These are phyloP conservation scores for Quercus cerris DNA, from an alignment of 306 rosid species.

Conservation along the genomic window DNA sequence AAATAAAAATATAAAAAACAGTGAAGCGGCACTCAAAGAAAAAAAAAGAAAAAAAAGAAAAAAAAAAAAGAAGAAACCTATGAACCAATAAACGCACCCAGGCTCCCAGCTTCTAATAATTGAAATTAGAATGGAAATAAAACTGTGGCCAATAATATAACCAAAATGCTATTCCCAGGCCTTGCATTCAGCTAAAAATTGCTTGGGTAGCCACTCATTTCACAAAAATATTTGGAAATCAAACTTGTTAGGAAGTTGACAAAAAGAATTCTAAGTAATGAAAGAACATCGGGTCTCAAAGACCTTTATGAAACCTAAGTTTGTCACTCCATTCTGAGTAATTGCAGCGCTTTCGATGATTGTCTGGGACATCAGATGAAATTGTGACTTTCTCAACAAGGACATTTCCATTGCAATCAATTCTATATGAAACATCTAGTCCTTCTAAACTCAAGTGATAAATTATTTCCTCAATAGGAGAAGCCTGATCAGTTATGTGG, in stretches of 20 bases:
- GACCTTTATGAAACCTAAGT: slow-evolving; percentile 3
- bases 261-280: not conserved
- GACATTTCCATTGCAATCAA: slow-evolving; percentile 53
- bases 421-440: slow-evolving; percentile 68
- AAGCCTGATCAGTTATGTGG: slow-evolving; percentile 24
- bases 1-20: no score
- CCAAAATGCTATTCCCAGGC: not conserved
- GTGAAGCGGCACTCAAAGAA: no score
- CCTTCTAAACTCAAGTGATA: slow-evolving; percentile 81
- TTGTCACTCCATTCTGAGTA: slow-evolving; percentile 43
- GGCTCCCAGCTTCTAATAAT: no score
- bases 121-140: no score
- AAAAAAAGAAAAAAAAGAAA: no score
- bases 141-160: not conserved
- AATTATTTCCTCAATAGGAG: slow-evolving; percentile 31
- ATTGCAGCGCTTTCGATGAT: slow-evolving; percentile 31
- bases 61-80: no score
- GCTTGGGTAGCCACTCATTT: not conserved
- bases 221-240: not conserved
- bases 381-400: slow-evolving; percentile 45
- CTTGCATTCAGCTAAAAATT: not conserved
- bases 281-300: not conserved
- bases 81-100: no score
- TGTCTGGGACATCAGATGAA: slow-evolving; percentile 24
- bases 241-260: not conserved